A percentile compares a stretch with the other conserved stretches of the same genome.
phyloP scores from a whole-genome alignment of 352 stramenopile species.

The Globisporangium splendens region DNA sequence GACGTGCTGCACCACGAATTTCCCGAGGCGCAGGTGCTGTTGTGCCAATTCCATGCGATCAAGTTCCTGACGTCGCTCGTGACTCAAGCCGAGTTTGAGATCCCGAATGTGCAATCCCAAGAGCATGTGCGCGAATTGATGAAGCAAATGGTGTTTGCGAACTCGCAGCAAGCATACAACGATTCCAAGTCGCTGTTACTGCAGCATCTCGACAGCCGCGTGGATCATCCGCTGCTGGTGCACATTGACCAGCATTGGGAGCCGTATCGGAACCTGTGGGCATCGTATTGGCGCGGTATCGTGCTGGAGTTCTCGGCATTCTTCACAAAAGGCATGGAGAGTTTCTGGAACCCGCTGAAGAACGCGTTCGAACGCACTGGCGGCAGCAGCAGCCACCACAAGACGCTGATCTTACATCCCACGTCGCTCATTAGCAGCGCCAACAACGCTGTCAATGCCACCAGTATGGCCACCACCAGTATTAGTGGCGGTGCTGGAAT shows the following conservation, averaged over 20 bases:
- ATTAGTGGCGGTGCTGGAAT: neutral
- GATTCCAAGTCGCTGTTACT: slow-evolving; percentile 41
- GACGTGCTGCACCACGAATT: slow-evolving; percentile 59
- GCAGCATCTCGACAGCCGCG: slow-evolving; percentile 29
- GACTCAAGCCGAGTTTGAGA: slow-evolving; percentile 34
- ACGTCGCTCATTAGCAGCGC: too few relatives aligned
- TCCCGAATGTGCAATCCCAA: slow-evolving; percentile 31
- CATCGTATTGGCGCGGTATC: slow-evolving; percentile 56
- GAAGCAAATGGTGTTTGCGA: slow-evolving; percentile 63
- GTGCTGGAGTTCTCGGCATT: slow-evolving; percentile 62
- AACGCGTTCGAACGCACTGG: slow-evolving; percentile 43
- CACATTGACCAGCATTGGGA: slow-evolving; percentile 59
- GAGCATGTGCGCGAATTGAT: slow-evolving; percentile 45
- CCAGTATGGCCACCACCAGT: neutral
- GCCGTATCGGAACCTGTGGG: slow-evolving; percentile 55
- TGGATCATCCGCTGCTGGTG: slow-evolving; percentile 39
- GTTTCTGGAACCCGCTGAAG: slow-evolving; percentile 65
- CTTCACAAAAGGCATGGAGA: slow-evolving; percentile 59
- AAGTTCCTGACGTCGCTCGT: slow-evolving; percentile 55
- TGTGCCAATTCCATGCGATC: slow-evolving; percentile 74
- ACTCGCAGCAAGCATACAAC: slow-evolving; percentile 45
- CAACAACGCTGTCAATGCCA: neutral
- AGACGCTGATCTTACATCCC: neutral
- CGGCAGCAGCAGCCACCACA: neutral
- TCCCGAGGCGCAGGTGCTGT: slow-evolving; percentile 42